Evolutionary conservation across 805 yeast species (phyloP).

Genomic region (Jamesozyma jinghongensis): DNA sequence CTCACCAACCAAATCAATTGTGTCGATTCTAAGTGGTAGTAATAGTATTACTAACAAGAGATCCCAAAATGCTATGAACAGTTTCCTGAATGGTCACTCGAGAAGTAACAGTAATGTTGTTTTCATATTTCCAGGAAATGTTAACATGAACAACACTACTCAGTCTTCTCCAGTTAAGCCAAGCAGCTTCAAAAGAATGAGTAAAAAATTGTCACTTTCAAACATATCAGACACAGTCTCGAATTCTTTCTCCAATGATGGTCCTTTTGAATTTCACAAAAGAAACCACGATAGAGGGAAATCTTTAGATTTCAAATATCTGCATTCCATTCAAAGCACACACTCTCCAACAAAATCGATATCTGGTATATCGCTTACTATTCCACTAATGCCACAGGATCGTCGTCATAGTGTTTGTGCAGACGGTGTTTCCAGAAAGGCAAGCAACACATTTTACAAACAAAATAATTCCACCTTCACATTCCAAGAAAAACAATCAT

Average conservation of each 20-base stretch:
- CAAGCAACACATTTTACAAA: constrained; percentile 10
- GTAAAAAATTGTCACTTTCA: constrained; percentile 26
- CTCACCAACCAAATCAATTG: constrained; percentile 30
- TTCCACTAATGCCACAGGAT: constrained; percentile 5
- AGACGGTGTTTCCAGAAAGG: constrained; percentile 6
- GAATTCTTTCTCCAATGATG: not conserved
- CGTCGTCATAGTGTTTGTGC: constrained; percentile 14
- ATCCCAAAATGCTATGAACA: constrained; percentile 8
- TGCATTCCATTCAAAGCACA: constrained; percentile 23
- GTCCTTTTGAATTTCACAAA: not conserved
- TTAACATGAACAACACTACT: constrained; percentile 6
- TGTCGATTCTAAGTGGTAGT: constrained; percentile 21
- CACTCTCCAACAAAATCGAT: constrained; percentile 29
- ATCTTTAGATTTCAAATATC: constrained; percentile 27
- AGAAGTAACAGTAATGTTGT: constrained; percentile 19
- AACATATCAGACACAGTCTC: constrained; percentile 19
- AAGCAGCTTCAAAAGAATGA: constrained; percentile 20
- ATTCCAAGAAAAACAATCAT: constrained; percentile 2
- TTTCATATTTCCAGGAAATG: not conserved
- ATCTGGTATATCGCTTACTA: constrained; percentile 10
- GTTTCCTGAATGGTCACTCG: constrained; percentile 9
- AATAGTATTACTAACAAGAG: constrained; percentile 12
- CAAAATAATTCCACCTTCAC: constrained; percentile 7
- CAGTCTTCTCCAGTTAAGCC: constrained; percentile 26
- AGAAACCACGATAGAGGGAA: constrained; percentile 18